phyloP scores from a whole-genome alignment of 2,329 filamentous ascomycete species.

The Claviceps sp. region DNA sequence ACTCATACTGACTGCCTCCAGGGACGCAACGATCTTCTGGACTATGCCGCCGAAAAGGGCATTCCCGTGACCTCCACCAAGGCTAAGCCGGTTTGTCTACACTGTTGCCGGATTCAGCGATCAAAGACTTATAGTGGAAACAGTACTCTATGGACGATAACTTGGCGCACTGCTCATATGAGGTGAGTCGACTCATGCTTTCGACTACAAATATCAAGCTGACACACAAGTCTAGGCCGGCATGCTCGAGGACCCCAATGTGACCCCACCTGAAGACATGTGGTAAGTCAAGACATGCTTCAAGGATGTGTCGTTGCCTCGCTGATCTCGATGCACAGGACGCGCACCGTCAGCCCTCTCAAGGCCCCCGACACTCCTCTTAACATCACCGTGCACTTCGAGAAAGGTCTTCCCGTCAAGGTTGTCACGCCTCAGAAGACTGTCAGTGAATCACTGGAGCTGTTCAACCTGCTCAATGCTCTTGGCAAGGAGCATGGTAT shows the following conservation, averaged over 20 bases:
- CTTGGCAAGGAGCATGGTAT: neutral
- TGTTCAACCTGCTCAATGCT: neutral
- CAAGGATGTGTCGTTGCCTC: neutral
- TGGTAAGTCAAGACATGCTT: neutral
- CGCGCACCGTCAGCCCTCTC: conserved; percentile 1
- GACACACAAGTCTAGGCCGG: neutral
- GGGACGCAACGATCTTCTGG: conserved; percentile 2
- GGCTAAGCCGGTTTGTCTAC: neutral
- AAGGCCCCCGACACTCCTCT: conserved; percentile 1
- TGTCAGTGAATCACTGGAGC: conserved; percentile 1
- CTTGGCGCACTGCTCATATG: conserved; percentile 2
- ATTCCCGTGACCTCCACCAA: conserved; percentile 4
- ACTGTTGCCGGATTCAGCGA: neutral
- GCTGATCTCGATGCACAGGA: neutral
- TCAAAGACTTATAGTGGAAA: neutral
- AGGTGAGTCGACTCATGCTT: neutral
- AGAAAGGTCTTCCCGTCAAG: conserved; percentile 3
- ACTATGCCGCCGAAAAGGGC: conserved; percentile 1
- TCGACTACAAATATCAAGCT: neutral
- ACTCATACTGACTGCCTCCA: neutral
- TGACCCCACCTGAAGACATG: neutral
- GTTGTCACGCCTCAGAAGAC: neutral
- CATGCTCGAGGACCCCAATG: conserved; percentile 1
- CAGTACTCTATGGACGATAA: conserved; percentile 4
- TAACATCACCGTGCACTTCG: neutral